Base-by-base conservation (phyloP, 2,329 filamentous ascomycete species). In the Trichoderma sp. region DNA sequence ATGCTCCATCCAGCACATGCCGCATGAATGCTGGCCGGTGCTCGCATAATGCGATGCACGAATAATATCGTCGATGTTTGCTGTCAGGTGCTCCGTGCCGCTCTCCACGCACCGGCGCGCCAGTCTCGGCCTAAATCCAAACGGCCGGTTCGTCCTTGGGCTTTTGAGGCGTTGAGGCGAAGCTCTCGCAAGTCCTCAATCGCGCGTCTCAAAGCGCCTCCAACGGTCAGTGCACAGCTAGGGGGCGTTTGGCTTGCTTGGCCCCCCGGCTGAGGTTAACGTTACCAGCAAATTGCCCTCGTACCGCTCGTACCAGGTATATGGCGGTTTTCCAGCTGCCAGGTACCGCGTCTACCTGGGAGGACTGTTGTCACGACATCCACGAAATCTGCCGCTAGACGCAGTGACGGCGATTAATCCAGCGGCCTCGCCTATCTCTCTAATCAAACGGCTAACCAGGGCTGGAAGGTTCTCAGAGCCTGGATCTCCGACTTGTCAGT, bases 371-470 rank as follows among this genome's bases (percentile, higher is more conserved):
- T 21, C 21, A 49, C 47, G 8, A 49, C 19, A 29, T 8, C 24
- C 19, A 29, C 24, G 33, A 35, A 13, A 60, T 43, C 16, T 60
- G 57, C 35, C 35, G 40, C 43, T 52, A 53, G 27, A 19, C 31
- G 40, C 63, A 37, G 63, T 33, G 21, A 24, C 62, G 40, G 53
- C n/a, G 63, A 59, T 67, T 52, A 59, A 59, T 58, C 53, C 63
- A 49, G 63, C 63, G 40, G 53, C 29, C 53, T 67, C 63, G 63
- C 53, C 63, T 67, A 67, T 67, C 63, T 67, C 40, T 31, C 10
- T 37, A 52, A 59, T 67, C 40, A 59, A 59, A 52, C 40, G n/a
- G 35, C n/a, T 29, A 52, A 29, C 63, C 55, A 52, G 40, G 57
- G 14, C 55, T 55, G 29, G 37, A 37, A 27, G 35, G n/a, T 21